Base-by-base conservation (phyloP, 192 early-diverging fungal species). In the Powellomyces hirtus region DNA sequence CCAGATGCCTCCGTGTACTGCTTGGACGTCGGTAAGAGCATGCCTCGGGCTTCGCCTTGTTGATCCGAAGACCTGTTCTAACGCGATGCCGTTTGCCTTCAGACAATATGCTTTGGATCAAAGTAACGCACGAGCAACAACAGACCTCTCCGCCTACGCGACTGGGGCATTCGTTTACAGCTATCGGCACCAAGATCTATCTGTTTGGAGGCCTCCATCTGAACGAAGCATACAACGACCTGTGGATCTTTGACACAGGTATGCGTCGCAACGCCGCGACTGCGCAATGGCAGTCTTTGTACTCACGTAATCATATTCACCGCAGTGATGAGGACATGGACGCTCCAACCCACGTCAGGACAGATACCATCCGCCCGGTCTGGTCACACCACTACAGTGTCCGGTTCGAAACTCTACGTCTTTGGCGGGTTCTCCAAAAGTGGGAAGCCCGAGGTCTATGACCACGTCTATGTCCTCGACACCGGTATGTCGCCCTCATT, bases 181-280 rank as follows among this genome's bases (percentile, higher is more conserved):
- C 62, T 27, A 35, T 62, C 14, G 68, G 65, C 34, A 38, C 20
- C 18, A 60, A 56, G 2, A 38, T 78, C 4, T 74, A 71, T 38
- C 24, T 75, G 27, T 75, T 70, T 66, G 76, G 76, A 20, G 76
- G 76, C 4, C 34, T 74, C 51, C 27, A 46, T 14, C 38, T 46
- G 18, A 44, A 49, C 10, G 31, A 16, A 10, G 38, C 44, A 22
- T 66, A 66, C 20, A 59, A 74, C 29, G 73, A 78, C 14, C 6
- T 78, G 18, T 78, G 76, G 76, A 33, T 50, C 18, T 78, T 78
- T 63, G 71, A 78, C 37, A 78, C 66, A 27, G 35, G 71, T 74
- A 59, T 20, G 36, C 31, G 4, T 7, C n/a, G n/a, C n/a, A n/a
- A n/a, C n/a, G n/a, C n/a, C n/a, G n/a, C n/a, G n/a, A n/a, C n/a